Base-by-base conservation (phyloP, 768 basidiomycete species). In the Panaeolus papilionaceus region DNA sequence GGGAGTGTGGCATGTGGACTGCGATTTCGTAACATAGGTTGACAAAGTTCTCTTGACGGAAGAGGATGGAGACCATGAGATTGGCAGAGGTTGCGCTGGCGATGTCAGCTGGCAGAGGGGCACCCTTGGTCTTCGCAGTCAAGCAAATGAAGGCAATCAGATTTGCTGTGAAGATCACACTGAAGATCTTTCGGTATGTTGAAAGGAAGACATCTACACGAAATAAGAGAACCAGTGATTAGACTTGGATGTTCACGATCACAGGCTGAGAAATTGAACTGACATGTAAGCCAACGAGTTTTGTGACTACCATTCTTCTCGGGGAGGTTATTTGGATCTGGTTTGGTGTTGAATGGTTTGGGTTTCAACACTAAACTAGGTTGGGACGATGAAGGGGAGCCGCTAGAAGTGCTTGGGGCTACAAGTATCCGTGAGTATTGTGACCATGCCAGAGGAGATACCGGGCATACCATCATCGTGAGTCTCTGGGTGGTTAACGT, bases 161-260 rank as follows among this genome's bases (percentile, higher is more conserved):
- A 73, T 89, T 89, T 38, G 80, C 76, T 61, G 79, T 70, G 75
- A 88, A 87, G 51, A 87, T 82, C 40, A 88, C 73, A 11, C 82
- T 80, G 76, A 89, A 89, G 1, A 87, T 80, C 67, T 84, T 80
- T 65, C 87, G 79, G 72, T 89, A 89, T 10, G 77, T 73, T 8
- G 78, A 73, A 65, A 79, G 81, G 69, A 87, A 75, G 49, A 68
- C 73, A 58, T 71, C 75, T 76, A 38, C 6, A 38, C n/a, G n/a
- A 61, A 47, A 51, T 14, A 47, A 33, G 23, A 33, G 33, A 33
- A 33, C 5, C 5, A 33, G 5, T 33, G 3, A 38, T 40, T 37
- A 44, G 42, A 16, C 5, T 44, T 18, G 2, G 14, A 18, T 18
- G 5, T 44, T 44, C 33, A 33, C 33, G 4, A 28, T 37, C 61